A percentile compares a stretch with the other conserved stretches of the same genome.
These are phyloP conservation scores for Microsporum audouinii DNA, from an alignment of 2,329 filamentous ascomycete species.

Conservation along the genomic window DNA sequence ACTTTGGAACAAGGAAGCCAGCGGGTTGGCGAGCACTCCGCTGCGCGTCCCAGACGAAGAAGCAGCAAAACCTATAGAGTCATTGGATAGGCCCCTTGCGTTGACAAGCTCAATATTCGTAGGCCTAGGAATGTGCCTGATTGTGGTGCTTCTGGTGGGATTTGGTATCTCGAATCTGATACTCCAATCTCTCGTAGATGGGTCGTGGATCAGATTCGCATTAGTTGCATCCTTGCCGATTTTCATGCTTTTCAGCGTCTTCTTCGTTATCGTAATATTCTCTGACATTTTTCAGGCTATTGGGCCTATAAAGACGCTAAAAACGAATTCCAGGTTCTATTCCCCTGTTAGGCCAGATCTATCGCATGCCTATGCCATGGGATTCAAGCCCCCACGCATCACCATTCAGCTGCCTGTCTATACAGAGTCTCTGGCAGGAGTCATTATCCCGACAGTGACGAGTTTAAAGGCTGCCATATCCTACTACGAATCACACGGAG, in stretches of 20 bases:
- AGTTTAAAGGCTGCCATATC: constrained; percentile 48
- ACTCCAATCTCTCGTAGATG: constrained; percentile 31
- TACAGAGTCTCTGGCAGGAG: constrained; percentile 65
- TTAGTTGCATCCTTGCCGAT: constrained; percentile 26
- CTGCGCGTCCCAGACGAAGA: constrained; percentile 13
- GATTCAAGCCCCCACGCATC: constrained; percentile 28
- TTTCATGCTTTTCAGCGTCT: constrained; percentile 32
- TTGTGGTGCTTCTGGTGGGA: constrained; percentile 32
- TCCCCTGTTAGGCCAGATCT: constrained; percentile 22
- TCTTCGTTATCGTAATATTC: constrained; percentile 41
- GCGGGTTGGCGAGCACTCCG: background rate
- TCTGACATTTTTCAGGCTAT: constrained; percentile 42
- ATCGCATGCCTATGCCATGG: constrained; percentile 13
- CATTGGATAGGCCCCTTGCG: constrained; percentile 33
- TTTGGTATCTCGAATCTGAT: constrained; percentile 30
- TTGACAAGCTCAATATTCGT: constrained; percentile 31
- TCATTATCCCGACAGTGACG: constrained; percentile 49
- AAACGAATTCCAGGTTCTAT: constrained; percentile 37
- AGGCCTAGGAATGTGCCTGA: constrained; percentile 29
- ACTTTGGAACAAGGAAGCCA: constrained; percentile 20
- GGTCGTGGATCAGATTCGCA: constrained; percentile 23
- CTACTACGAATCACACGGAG: constrained; percentile 44
- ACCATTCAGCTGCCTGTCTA: constrained; percentile 83
- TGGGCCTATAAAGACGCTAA: constrained; percentile 38
- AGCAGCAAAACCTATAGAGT: constrained; percentile 25